A percentile compares a stretch with the other conserved stretches of the same genome.
Conservation (phyloP, 805 yeast species). For the Myxozyma mucilagina region DNA sequence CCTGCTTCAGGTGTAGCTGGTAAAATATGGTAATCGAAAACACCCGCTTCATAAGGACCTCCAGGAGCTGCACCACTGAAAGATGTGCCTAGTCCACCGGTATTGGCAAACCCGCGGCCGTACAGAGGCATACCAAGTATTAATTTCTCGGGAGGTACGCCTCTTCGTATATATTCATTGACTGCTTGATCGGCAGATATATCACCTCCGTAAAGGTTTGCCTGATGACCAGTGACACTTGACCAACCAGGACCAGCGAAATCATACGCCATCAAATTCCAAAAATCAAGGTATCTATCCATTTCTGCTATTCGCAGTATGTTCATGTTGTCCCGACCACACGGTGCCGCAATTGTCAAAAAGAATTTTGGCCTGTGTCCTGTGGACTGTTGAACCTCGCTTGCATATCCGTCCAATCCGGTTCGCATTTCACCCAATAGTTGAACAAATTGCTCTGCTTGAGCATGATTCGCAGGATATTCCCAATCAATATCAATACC, state of each 20-base stretch:
- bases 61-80: slow-evolving; percentile 32
- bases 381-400: slow-evolving; percentile 24
- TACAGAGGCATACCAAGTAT: slow-evolving; percentile 86
- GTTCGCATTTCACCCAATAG: slow-evolving; percentile 48
- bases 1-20: slow-evolving; percentile 42
- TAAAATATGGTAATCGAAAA: slow-evolving; percentile 57
- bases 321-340: slow-evolving; percentile 45
- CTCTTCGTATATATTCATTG: slow-evolving; percentile 44
- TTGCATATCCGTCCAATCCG: slow-evolving; percentile 47
- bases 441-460: slow-evolving; percentile 49
- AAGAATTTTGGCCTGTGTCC: slow-evolving; percentile 39
- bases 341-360: slow-evolving; percentile 78
- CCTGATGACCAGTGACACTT: slow-evolving; percentile 59
- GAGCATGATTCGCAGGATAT: slow-evolving; percentile 57
- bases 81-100: slow-evolving; percentile 45
- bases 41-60: slow-evolving; percentile 51
- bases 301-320: slow-evolving; percentile 53
- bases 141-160: slow-evolving; percentile 54
- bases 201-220: slow-evolving; percentile 54
- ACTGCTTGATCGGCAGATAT: slow-evolving; percentile 55
- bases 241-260: slow-evolving; percentile 72
- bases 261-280: slow-evolving; percentile 93
- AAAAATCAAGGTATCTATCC: slow-evolving; percentile 60
- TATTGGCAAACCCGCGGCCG: slow-evolving; percentile 59
- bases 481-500: slow-evolving; percentile 97